Conservation (phyloP, 2,329 filamentous ascomycete species). For the Diaporthe nobilis region DNA sequence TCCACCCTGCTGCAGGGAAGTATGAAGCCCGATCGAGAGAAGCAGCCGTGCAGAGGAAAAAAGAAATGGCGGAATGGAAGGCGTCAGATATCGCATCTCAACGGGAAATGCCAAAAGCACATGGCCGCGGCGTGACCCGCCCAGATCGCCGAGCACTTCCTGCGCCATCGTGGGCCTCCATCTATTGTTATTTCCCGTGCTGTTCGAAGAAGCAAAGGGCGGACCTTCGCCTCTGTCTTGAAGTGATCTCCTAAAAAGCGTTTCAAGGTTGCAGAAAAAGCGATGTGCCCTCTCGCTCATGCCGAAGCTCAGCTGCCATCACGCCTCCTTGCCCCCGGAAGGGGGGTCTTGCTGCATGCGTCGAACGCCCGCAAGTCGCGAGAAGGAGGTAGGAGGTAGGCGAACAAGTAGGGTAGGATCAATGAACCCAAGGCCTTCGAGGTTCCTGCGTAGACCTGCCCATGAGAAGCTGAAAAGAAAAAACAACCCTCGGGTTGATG, state of each 20-base stretch:
- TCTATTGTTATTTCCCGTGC: not conserved
- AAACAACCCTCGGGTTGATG: constrained; percentile 7
- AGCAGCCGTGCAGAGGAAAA: constrained; percentile 17
- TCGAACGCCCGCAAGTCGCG: not conserved
- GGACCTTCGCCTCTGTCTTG: not conserved
- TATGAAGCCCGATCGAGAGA: constrained; percentile 22
- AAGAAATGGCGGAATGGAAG: not conserved
- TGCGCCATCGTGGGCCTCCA: not conserved
- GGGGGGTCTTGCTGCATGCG: constrained; percentile 28
- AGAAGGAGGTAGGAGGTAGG: not conserved
- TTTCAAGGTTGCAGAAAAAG: constrained; percentile 28
- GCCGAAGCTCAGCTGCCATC: constrained; percentile 24
- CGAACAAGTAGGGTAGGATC: constrained; percentile 1
- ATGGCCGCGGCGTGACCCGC: constrained; percentile 17
- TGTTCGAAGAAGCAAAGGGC: constrained; percentile 12
- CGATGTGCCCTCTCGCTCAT: constrained; percentile 28
- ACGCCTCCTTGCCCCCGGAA: not conserved
- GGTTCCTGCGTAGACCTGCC: not conserved
- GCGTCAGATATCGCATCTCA: constrained; percentile 24
- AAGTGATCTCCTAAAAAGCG: not conserved
- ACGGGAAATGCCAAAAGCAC: constrained; percentile 29
- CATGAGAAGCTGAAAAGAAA: constrained; percentile 31
- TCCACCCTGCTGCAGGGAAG: constrained; percentile 10
- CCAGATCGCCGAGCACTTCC: constrained; percentile 19
- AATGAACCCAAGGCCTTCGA: not conserved